phyloP scores from a whole-genome alignment of 2,329 filamentous ascomycete species.

The Fusarium globosum region DNA sequence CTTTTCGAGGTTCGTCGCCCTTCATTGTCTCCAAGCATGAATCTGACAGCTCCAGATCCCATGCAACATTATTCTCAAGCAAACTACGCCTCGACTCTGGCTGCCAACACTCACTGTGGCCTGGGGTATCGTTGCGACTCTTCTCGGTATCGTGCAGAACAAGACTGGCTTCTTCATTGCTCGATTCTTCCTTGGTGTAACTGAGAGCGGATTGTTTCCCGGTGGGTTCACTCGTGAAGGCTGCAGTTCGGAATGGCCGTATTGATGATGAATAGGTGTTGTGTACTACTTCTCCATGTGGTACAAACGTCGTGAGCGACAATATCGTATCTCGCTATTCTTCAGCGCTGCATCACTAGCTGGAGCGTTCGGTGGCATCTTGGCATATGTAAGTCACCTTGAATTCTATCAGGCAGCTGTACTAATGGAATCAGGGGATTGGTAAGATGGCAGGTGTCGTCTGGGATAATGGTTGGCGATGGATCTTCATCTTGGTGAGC shows the following conservation, averaged over 20 bases:
- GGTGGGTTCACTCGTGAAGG: conserved; percentile 39
- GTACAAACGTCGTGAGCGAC: conserved; percentile 65
- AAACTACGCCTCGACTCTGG: conserved; percentile 68
- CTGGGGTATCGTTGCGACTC: conserved; percentile 67
- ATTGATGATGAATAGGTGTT: conserved; percentile 38
- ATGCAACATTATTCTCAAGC: conserved; percentile 71
- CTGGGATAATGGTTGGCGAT: conserved; percentile 64
- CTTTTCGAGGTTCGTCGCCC: conserved; percentile 60
- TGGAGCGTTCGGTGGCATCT: conserved; percentile 66
- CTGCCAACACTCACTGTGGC: conserved; percentile 66
- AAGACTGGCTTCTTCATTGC: conserved; percentile 63
- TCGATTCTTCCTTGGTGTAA: conserved; percentile 66
- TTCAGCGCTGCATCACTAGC: conserved; percentile 66
- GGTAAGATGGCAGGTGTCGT: conserved; percentile 64
- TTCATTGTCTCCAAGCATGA: accelerated
- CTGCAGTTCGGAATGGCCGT: accelerated
- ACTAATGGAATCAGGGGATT: conserved; percentile 56
- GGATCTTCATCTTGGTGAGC: conserved; percentile 70
- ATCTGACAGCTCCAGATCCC: conserved; percentile 57
- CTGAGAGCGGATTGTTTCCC: conserved; percentile 64
- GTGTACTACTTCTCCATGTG: conserved; percentile 65
- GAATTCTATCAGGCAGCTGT: accelerated
- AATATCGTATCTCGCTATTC: conserved; percentile 67
- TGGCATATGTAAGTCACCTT: conserved; percentile 59
- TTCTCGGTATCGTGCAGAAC: conserved; percentile 60